A percentile compares a stretch with the other conserved stretches of the same genome.
Evolutionary conservation across 495 filamentous ascomycete genomes (phyloP).

Genomic region (Penicillium ochrochloron): DNA sequence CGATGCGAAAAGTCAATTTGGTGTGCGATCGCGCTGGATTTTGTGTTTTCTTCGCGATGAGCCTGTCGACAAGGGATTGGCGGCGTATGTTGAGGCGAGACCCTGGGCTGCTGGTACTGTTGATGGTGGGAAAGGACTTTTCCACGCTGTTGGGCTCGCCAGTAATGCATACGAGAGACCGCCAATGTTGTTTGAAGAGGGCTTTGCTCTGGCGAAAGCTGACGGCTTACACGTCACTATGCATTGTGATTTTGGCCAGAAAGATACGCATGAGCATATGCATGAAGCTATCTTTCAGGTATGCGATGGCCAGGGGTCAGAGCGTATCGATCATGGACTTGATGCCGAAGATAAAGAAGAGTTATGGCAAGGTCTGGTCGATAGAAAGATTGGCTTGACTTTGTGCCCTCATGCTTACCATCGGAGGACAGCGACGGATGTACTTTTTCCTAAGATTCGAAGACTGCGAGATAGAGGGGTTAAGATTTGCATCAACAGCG

Average conservation of each 20-base stretch:
- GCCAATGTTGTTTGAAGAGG: slow-evolving; percentile 44
- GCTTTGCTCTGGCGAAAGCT: slow-evolving; percentile 35
- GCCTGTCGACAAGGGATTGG: slow-evolving; percentile 32
- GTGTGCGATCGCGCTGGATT: slow-evolving; percentile 42
- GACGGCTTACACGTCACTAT: slow-evolving; percentile 47
- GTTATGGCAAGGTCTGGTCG: slow-evolving; percentile 36
- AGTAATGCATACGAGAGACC: slow-evolving; percentile 47
- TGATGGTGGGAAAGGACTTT: slow-evolving; percentile 36
- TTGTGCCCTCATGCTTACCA: slow-evolving; percentile 50
- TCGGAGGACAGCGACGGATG: slow-evolving; percentile 41
- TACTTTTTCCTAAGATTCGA: slow-evolving; percentile 45
- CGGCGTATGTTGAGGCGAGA: slow-evolving; percentile 30
- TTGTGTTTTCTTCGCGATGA: slow-evolving; percentile 48
- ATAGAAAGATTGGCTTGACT: slow-evolving; percentile 42
- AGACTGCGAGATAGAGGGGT: slow-evolving; percentile 42
- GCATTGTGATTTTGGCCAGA: slow-evolving; percentile 51
- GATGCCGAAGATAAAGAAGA: slow-evolving; percentile 39
- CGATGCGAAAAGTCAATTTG: slow-evolving; percentile 30
- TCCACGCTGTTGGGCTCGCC: slow-evolving; percentile 48
- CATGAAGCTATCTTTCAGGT: slow-evolving; percentile 39
- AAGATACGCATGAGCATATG: slow-evolving; percentile 45
- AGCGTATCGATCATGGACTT: slow-evolving; percentile 51
- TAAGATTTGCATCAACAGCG: slow-evolving; percentile 42
- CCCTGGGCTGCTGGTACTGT: slow-evolving; percentile 37
- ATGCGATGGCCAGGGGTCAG: slow-evolving; percentile 29